Base-by-base conservation (phyloP, 2,329 filamentous ascomycete genomes). In the Thermomyces lanuginosus region DNA sequence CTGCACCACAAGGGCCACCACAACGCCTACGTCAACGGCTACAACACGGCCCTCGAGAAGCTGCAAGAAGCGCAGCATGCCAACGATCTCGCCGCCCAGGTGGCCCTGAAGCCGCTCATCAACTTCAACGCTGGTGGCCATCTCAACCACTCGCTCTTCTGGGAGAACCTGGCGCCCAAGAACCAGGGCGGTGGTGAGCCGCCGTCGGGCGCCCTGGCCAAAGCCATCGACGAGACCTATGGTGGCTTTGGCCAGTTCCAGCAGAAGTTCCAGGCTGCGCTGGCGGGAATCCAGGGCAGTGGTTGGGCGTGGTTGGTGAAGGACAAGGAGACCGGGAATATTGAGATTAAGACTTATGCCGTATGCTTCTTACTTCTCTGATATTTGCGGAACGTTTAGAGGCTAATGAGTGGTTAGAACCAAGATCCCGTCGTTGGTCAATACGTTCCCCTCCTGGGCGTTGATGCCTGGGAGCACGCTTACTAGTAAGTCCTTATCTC, bases 381-480 rank as follows among this genome's bases (percentile, higher is more conserved):
- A n/a, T n/a, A n/a, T n/a, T n/a, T n/a, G n/a, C n/a, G n/a, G n/a
- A n/a, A n/a, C n/a, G n/a, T n/a, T n/a, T n/a, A 19, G 8, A n/a
- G n/a, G 24, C 12, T 15, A 16, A 16, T 22, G 6, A n/a, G 11
- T 20, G 16, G 26, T 31, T 31, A 64, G 52, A 91, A 91, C 64
- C 82, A 92, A 62, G 82, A 92, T 53, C 79, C 84, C 14, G 78
- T 93, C 16, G 69, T 82, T 8, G 83, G 83, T 26, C 77, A 77
- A 51, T 81, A 77, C 51, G 66, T 72, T 45, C 84, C 84, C 19
- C 63, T 93, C 25, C 61, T 93, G 24, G 84, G 84, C 31, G 76
- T 93, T 45, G 84, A 93, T 61, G 84, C 83, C 29, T 92, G 83
- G 83, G 83, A 92, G 66, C 83, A 92, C 59, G 83, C 83, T 27